Percentiles rank a stretch among this genome's conserved stretches.
These are phyloP conservation scores for Macrolepiota fuliginosa DNA, from an alignment of 768 basidiomycete genomes.

Conservation along the genomic window DNA sequence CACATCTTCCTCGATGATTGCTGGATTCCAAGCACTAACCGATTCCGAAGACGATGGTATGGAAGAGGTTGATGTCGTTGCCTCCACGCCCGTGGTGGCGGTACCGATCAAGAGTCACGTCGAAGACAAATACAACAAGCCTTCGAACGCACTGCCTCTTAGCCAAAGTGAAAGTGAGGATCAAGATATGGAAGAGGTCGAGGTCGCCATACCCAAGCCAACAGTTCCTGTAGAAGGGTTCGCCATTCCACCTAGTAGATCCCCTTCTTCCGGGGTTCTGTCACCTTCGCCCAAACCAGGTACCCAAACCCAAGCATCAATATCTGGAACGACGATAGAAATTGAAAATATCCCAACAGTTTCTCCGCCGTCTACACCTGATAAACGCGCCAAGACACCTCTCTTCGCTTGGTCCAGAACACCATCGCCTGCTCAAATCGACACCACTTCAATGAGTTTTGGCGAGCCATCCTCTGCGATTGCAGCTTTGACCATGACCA, in stretches of 20 bases:
- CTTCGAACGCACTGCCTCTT: not conserved
- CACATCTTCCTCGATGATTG: not conserved
- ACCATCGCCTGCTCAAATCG: not conserved
- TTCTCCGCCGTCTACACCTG: constrained; percentile 9
- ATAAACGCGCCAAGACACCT: not conserved
- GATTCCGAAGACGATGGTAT: constrained; percentile 28
- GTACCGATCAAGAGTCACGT: not conserved
- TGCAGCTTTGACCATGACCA: not conserved
- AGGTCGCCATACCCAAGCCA: not conserved
- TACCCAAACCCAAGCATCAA: not conserved
- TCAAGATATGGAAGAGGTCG: constrained; percentile 42
- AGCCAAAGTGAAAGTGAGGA: constrained; percentile 19
- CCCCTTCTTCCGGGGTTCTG: not conserved
- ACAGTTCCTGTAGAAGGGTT: not conserved
- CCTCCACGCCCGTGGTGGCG: not conserved
- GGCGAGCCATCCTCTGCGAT: not conserved
- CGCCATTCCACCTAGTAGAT: not conserved
- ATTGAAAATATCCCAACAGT: constrained; percentile 17
- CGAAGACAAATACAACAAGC: not conserved
- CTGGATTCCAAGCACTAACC: constrained; percentile 1
- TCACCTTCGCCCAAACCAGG: not conserved
- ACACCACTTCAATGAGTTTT: not conserved
- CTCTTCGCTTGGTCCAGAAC: constrained; percentile 8
- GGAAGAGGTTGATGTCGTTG: constrained; percentile 27
- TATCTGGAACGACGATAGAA: constrained; percentile 8